Evolutionary conservation across 257 asterid genomes (phyloP).

Genomic region (Echium plantagineum): DNA sequence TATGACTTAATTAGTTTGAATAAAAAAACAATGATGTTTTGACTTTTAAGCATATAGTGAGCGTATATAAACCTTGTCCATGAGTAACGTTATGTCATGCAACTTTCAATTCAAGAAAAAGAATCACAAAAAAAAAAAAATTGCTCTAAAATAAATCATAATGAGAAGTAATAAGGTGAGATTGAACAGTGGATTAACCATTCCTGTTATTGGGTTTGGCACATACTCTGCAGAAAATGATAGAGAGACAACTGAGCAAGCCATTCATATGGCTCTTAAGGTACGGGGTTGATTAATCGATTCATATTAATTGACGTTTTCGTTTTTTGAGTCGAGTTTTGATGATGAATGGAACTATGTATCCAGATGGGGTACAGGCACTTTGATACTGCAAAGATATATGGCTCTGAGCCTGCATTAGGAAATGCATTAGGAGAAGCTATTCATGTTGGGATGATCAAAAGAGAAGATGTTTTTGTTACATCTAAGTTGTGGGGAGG

Average conservation of each 20-base stretch:
- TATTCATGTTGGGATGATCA: constrained; percentile 24
- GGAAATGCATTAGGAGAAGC: constrained; percentile 58
- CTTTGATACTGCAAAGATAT: constrained; percentile 72
- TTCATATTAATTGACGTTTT: not conserved
- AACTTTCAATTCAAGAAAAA: constrained; percentile 4
- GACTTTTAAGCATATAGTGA: constrained; percentile 26
- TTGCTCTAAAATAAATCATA: constrained; percentile 6
- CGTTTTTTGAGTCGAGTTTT: not conserved
- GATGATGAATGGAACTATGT: no score
- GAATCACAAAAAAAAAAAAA: not conserved
- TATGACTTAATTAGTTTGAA: not conserved
- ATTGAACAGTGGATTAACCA: constrained; percentile 57
- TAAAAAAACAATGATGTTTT: constrained; percentile 18
- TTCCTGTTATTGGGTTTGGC: constrained; percentile 67
- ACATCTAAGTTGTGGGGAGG: constrained; percentile 78
- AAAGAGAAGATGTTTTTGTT: constrained; percentile 49
- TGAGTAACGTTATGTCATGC: constrained; percentile 18
- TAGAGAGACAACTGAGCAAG: constrained; percentile 35
- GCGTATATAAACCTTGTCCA: constrained; percentile 18
- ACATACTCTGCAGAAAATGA: constrained; percentile 64
- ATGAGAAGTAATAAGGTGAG: constrained; percentile 46
- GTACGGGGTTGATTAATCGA: constrained; percentile 18
- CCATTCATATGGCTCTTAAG: constrained; percentile 61
- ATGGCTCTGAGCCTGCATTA: constrained; percentile 67
- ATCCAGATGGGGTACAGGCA: constrained; percentile 75